phyloP scores from a whole-genome alignment of 1,284 basidiomycete genomes.

The Schizophyllum commune region DNA sequence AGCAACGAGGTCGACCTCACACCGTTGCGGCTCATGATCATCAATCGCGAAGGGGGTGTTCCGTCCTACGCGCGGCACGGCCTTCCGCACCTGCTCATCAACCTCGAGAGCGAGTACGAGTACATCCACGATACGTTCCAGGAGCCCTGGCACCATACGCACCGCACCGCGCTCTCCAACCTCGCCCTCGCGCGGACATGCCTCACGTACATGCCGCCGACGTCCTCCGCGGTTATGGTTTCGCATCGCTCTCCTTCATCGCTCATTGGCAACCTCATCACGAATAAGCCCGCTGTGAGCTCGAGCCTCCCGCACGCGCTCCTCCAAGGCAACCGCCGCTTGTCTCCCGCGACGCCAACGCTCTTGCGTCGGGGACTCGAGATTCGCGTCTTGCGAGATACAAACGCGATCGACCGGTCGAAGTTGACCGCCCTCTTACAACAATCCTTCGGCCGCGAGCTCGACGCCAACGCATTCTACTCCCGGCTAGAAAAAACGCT shows the following conservation, averaged over 20 bases:
- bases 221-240: conserved; percentile 92
- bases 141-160: conserved; percentile 66
- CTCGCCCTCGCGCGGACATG: conserved; percentile 85
- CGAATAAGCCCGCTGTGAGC: conserved; percentile 95
- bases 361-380: conserved; percentile 85
- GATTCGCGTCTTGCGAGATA: conserved; percentile 72
- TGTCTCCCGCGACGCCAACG: conserved; percentile 90
- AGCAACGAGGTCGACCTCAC: conserved; percentile 58
- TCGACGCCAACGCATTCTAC: conserved; percentile 78
- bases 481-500: conserved; percentile 66
- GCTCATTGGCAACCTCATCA: conserved; percentile 95
- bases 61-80: conserved; percentile 96
- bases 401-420: conserved; percentile 58
- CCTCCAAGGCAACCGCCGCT: conserved; percentile 75
- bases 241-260: conserved; percentile 95
- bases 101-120: conserved; percentile 82
- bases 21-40: conserved; percentile 93
- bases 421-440: conserved; percentile 84
- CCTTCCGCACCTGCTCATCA: conserved; percentile 93
- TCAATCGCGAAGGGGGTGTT: conserved; percentile 94
- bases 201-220: conserved; percentile 87
- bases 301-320: conserved; percentile 93
- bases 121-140: conserved; percentile 88
- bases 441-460: conserved; percentile 72
- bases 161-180: conserved; percentile 86